phyloP scores from a whole-genome alignment of 1,139 yeast genomes.

The Arxiozyma telluris region DNA sequence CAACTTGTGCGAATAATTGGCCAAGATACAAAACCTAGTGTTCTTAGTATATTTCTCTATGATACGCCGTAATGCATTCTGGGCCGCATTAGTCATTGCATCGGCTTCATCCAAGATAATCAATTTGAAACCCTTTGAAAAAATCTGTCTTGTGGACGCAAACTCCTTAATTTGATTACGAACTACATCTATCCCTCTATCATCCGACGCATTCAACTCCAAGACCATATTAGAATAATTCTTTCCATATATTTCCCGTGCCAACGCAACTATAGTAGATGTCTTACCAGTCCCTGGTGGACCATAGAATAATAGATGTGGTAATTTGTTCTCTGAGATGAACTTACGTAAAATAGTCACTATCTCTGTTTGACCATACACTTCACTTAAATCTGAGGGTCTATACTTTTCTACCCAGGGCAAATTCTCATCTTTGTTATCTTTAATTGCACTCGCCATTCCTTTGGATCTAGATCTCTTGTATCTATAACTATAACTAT shows the following conservation, averaged over 20 bases:
- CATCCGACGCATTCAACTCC: slow-evolving; percentile 93
- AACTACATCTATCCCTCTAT: slow-evolving; percentile 92
- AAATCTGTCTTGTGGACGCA: slow-evolving; percentile 91
- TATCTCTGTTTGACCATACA: slow-evolving; percentile 83
- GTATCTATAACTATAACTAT: too few relatives aligned
- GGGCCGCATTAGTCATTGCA: slow-evolving; percentile 97
- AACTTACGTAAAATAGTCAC: slow-evolving; percentile 76
- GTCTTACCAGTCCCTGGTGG: slow-evolving; percentile 99
- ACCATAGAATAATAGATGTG: slow-evolving; percentile 87
- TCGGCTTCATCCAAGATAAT: slow-evolving; percentile 96
- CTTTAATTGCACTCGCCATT: neutral
- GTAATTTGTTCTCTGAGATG: slow-evolving; percentile 73
- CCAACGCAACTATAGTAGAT: slow-evolving; percentile 83
- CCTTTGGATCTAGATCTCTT: neutral
- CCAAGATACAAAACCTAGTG: slow-evolving; percentile 91
- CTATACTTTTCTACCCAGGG: slow-evolving; percentile 93
- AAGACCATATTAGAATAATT: slow-evolving; percentile 81
- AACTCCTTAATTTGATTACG: slow-evolving; percentile 87
- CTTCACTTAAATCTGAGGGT: slow-evolving; percentile 74
- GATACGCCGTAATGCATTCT: slow-evolving; percentile 82
- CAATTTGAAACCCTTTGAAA: slow-evolving; percentile 69
- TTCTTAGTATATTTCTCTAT: slow-evolving; percentile 93
- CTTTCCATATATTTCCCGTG: slow-evolving; percentile 82
- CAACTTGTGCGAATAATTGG: slow-evolving; percentile 90
- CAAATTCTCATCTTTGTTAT: slow-evolving; percentile 31